Base-by-base conservation (phyloP, 2,329 filamentous ascomycete genomes). In the Parastagonospora nodorum region DNA sequence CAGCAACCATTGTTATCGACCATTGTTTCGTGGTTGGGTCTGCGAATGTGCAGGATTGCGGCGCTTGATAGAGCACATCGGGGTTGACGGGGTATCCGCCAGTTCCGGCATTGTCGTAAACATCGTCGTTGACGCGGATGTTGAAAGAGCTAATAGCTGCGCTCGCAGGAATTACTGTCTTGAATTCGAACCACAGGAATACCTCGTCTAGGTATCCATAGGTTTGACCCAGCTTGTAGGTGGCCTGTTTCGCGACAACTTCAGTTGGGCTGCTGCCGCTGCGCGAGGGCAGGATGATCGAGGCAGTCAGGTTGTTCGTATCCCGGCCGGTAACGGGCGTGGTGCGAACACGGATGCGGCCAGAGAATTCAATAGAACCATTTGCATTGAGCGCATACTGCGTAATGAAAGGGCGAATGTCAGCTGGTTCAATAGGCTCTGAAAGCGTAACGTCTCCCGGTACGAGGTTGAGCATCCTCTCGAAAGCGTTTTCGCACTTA, bases 381-480 rank as follows among this genome's bases (percentile, higher is more conserved):
- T 61, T 46, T 29, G 42, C 19, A 9, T 60, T 53, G 29, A 56
- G 27, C 45, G 48, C 16, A 16, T 57, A 57, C 4, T 51, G 42
- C 2, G 27, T 40, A n/a, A 63, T 58, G 15, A 60, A 65, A 15
- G 62, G 62, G 8, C 56, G 59, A 39, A 63, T 38, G 0, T 57
- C 53, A 5, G 48, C 51, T 8, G 62, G 58, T 29, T 50, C 44
- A 16, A 65, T 32, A 6, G 60, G 58, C 35, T 65, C 62, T 2
- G 55, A 48, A 2, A 65, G 54, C 27, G 49, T 55, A 24, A 64
- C 55, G 16, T 51, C 51, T 8, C 49, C 54, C 2, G 64, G 64
- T 6, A 67, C 64, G 4, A 59, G 57, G 38, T 62, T 45, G 10
- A 66, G 51, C 58, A 66, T 60, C 15, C 58, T 50, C 6, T 49